Percentiles rank a stretch among this genome's conserved stretches.
phyloP scores from a whole-genome alignment of 257 asterid genomes.

The Solanum boliviense region DNA sequence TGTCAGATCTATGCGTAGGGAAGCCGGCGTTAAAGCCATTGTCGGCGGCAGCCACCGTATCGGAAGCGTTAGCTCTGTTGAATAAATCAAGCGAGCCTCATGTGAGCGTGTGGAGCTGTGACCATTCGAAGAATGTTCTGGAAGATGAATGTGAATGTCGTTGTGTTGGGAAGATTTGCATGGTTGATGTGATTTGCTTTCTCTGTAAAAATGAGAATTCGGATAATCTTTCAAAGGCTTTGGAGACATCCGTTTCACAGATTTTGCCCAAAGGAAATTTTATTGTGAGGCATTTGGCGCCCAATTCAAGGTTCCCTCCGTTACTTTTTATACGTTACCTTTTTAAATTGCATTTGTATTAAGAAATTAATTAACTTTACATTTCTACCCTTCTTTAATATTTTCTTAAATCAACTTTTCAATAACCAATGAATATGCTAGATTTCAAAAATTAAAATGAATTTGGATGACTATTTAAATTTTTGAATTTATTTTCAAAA shows the following conservation, averaged over 20 bases:
- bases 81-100: conserved; percentile 29
- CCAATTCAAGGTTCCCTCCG: conserved; percentile 28
- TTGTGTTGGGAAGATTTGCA: conserved; percentile 60
- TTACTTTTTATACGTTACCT: rapidly evolving
- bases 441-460: no score
- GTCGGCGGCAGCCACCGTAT: conserved; percentile 28
- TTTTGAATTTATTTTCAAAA: no score
- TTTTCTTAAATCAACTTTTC: no score
- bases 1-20: conserved; percentile 74
- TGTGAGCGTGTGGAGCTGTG: conserved; percentile 57
- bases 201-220: conserved; percentile 46
- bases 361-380: no score
- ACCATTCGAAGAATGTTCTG: not conserved
- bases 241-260: conserved; percentile 40
- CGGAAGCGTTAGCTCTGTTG: conserved; percentile 40
- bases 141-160: conserved; percentile 3
- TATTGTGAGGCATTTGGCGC: conserved; percentile 51
- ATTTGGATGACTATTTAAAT: no score
- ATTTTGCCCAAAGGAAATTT: conserved; percentile 28
- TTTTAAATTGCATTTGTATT: rapidly evolving
- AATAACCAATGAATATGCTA: no score
- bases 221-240: conserved; percentile 42
- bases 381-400: rapidly evolving
- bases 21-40: conserved; percentile 64
- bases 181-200: conserved; percentile 53